Evolutionary conservation across 257 asterid species (phyloP), one percentile per base, ranked within the genome.

Genomic region (Solanum tarijense): DNA sequence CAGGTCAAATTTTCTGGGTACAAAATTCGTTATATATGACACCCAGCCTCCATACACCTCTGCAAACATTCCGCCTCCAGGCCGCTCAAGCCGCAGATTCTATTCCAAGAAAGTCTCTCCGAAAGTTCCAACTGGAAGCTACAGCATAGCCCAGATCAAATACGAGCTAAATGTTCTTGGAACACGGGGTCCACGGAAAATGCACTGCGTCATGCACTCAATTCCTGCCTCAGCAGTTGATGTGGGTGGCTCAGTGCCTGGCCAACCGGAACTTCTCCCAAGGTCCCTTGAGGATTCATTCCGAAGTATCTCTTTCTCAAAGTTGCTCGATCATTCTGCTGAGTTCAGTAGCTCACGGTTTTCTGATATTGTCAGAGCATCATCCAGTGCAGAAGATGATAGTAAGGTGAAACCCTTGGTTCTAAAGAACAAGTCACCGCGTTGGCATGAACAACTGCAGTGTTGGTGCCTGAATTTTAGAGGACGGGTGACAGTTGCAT

Each of bases 1-100:
- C 91, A 94, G 97, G 87, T 94, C 97, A 35, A 96, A 95, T 91
- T 96, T 96, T 88, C 98, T 96, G 0, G 99, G 99, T 32, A 96
- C 99, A 9, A 95, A 96, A 94, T 96, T 96, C 86, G 93, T 95
- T 88, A 94, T 96, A 48, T 95, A 94, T 27, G 99, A 95, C 90
- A 96, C 98, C 2, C 98, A 94, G 87, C 96, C 98, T 23, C 95
- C 96, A 5, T 92, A 89, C 65, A 55, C 91, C 58, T 89, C 93
- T 87, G 91, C 96, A 5, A 94, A 92, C 58, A 71, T 91, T 48
- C 90, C 96, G 14, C 93, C 93, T 58, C 94, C 99, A 0, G 98
- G 96, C 60, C 91, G 92, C 89, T 60, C 98, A 18, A 94, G 99
- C 93, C 95, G 98, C 5, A 87, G 98, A 73, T 96, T 96, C 93